phyloP scores from a whole-genome alignment of 306 rosid genomes.

The Fagus crenata region DNA sequence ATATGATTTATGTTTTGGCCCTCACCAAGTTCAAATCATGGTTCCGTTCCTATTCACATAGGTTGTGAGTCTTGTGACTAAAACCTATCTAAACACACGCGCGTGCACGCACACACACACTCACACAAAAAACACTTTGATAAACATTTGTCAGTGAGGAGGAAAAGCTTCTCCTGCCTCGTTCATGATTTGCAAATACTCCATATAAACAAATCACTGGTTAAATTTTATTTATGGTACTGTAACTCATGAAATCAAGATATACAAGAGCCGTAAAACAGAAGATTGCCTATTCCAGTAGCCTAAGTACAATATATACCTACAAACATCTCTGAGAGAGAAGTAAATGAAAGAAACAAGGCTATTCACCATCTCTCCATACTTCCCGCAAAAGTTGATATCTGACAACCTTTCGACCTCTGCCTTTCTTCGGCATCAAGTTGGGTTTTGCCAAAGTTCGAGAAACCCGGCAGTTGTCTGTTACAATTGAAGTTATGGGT shows the following conservation, averaged over 20 bases:
- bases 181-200: not conserved
- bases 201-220: not conserved
- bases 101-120: no score
- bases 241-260: not conserved
- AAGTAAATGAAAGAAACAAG: not conserved
- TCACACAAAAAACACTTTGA: no score
- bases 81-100: no score
- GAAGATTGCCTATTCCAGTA: not conserved
- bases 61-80: no score
- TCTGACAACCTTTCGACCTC: constrained; percentile 51
- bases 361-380: constrained; percentile 59
- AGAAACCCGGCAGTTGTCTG: constrained; percentile 44
- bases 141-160: not conserved
- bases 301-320: not conserved
- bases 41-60: no score
- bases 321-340: not conserved
- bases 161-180: not conserved
- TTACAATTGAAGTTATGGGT: constrained; percentile 58
- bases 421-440: constrained; percentile 31
- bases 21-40: no score
- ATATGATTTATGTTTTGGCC: no score
- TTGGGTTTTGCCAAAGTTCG: constrained; percentile 27
- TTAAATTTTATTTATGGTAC: not conserved
- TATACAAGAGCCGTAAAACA: not conserved
- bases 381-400: constrained; percentile 71